These are phyloP conservation scores for Boechera divaricarpa DNA, from an alignment of 345 rosid species.

Conservation along the genomic window DNA sequence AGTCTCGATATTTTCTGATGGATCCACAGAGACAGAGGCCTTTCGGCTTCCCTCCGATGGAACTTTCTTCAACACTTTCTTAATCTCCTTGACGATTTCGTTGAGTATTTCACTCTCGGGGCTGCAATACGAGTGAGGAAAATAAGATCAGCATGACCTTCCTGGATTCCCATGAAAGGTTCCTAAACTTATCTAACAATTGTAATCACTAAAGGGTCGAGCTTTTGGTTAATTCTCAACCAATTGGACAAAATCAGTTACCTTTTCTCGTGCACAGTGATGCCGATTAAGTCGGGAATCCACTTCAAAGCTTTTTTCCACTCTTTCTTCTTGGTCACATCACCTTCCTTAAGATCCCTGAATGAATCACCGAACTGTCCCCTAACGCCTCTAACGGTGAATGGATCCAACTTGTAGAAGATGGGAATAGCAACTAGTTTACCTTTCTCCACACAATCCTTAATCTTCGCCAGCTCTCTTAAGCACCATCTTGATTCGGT, in stretches of 20 bases:
- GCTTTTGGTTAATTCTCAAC: not conserved
- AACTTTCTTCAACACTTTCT: not conserved
- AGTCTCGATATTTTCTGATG: not conserved
- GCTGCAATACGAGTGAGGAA: not conserved
- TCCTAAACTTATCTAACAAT: not conserved
- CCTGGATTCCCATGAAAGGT: not conserved
- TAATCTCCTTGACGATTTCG: not conserved
- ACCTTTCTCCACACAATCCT: not conserved
- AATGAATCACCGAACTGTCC: constrained; percentile 19
- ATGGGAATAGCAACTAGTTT: constrained; percentile 6
- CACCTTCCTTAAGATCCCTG: not conserved
- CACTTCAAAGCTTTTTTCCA: constrained; percentile 27
- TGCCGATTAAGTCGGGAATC: not conserved
- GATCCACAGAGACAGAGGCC: not conserved
- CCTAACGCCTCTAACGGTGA: not conserved
- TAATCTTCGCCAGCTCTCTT: constrained; percentile 15
- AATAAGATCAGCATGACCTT: not conserved
- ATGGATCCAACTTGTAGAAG: not conserved
- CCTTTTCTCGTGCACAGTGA: not conserved
- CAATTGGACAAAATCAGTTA: not conserved
- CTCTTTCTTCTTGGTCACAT: not conserved
- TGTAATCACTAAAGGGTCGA: not conserved
- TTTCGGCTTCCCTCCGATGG: not conserved
- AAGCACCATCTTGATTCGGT: constrained; percentile 11
- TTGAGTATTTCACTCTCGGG: not conserved